Base-by-base conservation (phyloP, 306 rosid genomes). In the Rosa rugosa region DNA sequence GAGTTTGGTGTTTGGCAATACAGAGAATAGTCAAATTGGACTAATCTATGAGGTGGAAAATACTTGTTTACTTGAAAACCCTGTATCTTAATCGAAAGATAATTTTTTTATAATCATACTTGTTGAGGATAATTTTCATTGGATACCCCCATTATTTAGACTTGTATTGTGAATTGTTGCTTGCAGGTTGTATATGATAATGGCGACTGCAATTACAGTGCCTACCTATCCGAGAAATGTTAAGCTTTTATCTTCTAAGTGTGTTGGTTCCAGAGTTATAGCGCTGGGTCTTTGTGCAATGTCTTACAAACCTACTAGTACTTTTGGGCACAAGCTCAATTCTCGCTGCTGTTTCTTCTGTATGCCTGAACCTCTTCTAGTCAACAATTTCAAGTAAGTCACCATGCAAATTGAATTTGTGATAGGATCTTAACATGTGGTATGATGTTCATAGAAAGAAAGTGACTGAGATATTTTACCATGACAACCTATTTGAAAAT, bases 361-460 rank as follows among this genome's bases (percentile, higher is more conserved):
- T 62, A 77, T 77, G 42, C 34, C 73, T 69, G 90, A 83, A 13
- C 93, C 89, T 70, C 78, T 80, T 13, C 78, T 84, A 36, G 71
- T 74, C 63, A 69, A 80, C 75, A 76, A 81, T 72, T 88, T 81
- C 88, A 85, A 84, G 98, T 90, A 85, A 88, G 97, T 88, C 53
- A 46, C 63, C 14, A 16, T 36, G 8, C 42, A 3, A 27, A 63
- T n/a, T 14, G 38, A 14, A 11, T 34, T 10, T 71, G 54, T 40
- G 49, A 0, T 73, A n/a, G 66, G 36, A 41, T 38, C 45, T 38
- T 38, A 36, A 1, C 27, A 0, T 12, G 20, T 11, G 66, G 64
- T 72, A 12, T 53, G 6, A 1, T 38, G 49, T 20, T 54, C 23
- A 73, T 36, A 36, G 0, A 36, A 18, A 22, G 11, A 53, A 56